phyloP scores from a whole-genome alignment of 768 basidiomycete genomes.

The Leccinum sublutescens region DNA sequence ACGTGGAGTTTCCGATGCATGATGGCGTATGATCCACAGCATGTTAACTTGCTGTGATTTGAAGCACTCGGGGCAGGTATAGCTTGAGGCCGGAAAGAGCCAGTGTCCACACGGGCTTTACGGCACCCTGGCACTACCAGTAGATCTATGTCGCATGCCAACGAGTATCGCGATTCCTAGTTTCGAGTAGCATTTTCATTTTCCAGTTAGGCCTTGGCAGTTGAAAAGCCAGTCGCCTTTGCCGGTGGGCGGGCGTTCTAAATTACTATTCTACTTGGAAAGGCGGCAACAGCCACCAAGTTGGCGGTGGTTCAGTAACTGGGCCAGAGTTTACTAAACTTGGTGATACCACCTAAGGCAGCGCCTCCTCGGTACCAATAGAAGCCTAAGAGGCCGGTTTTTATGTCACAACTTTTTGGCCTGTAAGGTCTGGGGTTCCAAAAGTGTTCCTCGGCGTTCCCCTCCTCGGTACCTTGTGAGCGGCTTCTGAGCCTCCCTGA shows the following conservation, averaged over 20 bases:
- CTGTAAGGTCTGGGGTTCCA: no score
- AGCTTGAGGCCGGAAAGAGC: neutral
- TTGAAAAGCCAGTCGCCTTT: neutral
- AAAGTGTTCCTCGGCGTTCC: no score
- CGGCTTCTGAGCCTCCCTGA: no score
- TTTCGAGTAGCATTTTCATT: slow-evolving; percentile 3
- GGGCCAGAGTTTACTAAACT: no score
- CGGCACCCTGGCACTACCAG: neutral
- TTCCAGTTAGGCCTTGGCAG: neutral
- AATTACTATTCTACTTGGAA: slow-evolving; percentile 9
- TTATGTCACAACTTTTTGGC: no score
- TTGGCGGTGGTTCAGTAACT: neutral
- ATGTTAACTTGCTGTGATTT: slow-evolving; percentile 22
- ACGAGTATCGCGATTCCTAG: slow-evolving; percentile 24
- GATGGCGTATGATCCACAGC: slow-evolving; percentile 16
- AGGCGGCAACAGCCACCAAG: slow-evolving; percentile 14
- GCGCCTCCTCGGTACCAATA: no score
- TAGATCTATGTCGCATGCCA: slow-evolving; percentile 5
- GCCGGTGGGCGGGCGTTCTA: neutral
- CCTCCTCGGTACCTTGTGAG: no score
- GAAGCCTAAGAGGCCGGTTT: no score
- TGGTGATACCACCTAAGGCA: no score
- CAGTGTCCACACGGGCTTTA: slow-evolving; percentile 1
- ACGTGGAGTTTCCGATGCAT: slow-evolving; percentile 1
- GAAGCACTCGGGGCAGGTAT: neutral